These are phyloP conservation scores for Nicotiana undulata DNA, from an alignment of 257 asterid species.

Conservation along the genomic window DNA sequence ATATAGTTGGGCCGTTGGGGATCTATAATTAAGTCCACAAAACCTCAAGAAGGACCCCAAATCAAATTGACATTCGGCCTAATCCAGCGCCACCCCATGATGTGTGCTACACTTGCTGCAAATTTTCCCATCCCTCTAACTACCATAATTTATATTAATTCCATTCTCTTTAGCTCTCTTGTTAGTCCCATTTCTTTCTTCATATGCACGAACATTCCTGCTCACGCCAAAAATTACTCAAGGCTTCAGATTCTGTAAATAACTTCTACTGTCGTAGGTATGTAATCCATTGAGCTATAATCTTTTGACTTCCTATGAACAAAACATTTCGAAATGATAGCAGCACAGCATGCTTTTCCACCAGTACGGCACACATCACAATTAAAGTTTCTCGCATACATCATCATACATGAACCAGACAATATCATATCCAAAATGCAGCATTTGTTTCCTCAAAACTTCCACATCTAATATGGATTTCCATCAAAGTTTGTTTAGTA, in stretches of 20 bases:
- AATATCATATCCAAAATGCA: background rate
- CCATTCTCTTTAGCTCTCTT: background rate
- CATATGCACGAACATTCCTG: background rate
- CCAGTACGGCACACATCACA: background rate
- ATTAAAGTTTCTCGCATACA: background rate
- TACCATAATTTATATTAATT: background rate
- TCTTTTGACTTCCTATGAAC: background rate
- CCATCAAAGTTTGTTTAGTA: background rate
- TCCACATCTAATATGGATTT: background rate
- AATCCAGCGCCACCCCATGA: background rate
- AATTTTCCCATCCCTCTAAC: background rate
- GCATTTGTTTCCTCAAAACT: background rate
- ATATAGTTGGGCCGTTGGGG: background rate
- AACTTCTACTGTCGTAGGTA: background rate
- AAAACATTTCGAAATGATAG: background rate
- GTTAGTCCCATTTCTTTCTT: background rate
- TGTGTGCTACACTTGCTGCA: background rate
- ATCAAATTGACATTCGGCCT: background rate
- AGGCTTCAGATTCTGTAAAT: background rate
- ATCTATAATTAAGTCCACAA: background rate
- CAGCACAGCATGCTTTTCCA: background rate
- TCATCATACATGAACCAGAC: background rate
- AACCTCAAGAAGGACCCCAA: background rate
- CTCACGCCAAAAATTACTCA: background rate
- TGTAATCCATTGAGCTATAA: background rate